Conservation (phyloP, 1,284 basidiomycete genomes). For the Ustilago trichophora region DNA sequence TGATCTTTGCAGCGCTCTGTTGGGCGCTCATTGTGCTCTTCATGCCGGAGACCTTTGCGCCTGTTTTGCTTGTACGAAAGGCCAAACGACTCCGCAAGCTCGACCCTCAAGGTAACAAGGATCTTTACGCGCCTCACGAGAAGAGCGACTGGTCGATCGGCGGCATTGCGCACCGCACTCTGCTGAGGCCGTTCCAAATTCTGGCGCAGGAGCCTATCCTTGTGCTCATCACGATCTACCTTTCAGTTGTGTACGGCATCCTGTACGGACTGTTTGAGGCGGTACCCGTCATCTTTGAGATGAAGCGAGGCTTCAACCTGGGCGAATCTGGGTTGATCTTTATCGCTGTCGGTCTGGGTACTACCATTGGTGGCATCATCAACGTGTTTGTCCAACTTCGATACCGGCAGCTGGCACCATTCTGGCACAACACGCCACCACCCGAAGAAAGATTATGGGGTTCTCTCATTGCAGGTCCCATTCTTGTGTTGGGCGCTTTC, state of each 20-base stretch:
- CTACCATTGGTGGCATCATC: slow-evolving; percentile 69
- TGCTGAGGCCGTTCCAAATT: slow-evolving; percentile 76
- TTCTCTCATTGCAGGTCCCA: slow-evolving; percentile 72
- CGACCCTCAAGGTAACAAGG: slow-evolving; percentile 31
- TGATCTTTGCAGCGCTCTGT: slow-evolving; percentile 55
- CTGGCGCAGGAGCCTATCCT: slow-evolving; percentile 75
- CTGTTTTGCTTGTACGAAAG: slow-evolving; percentile 59
- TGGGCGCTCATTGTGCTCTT: slow-evolving; percentile 59
- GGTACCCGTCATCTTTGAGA: slow-evolving; percentile 72
- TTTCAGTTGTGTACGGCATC: slow-evolving; percentile 74
- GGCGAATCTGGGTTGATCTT: slow-evolving; percentile 75
- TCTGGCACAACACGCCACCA: slow-evolving; percentile 71
- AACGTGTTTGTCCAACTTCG: slow-evolving; percentile 65
- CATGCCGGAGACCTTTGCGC: slow-evolving; percentile 65
- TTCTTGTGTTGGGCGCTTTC: slow-evolving; percentile 74
- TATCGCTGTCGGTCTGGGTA: slow-evolving; percentile 76
- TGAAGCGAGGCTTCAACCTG: slow-evolving; percentile 71
- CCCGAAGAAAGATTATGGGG: slow-evolving; percentile 76
- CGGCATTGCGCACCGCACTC: slow-evolving; percentile 72
- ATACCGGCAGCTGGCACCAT: slow-evolving; percentile 70
- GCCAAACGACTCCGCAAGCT: slow-evolving; percentile 62
- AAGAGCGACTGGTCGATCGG: slow-evolving; percentile 72
- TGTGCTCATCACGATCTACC: slow-evolving; percentile 72
- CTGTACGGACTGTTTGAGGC: slow-evolving; percentile 69
- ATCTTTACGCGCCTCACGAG: slow-evolving; percentile 74